Evolutionary conservation across 2,329 filamentous ascomycete species (phyloP), one percentile per base, ranked within the genome.

Genomic region (Colletotrichum sublineola): DNA sequence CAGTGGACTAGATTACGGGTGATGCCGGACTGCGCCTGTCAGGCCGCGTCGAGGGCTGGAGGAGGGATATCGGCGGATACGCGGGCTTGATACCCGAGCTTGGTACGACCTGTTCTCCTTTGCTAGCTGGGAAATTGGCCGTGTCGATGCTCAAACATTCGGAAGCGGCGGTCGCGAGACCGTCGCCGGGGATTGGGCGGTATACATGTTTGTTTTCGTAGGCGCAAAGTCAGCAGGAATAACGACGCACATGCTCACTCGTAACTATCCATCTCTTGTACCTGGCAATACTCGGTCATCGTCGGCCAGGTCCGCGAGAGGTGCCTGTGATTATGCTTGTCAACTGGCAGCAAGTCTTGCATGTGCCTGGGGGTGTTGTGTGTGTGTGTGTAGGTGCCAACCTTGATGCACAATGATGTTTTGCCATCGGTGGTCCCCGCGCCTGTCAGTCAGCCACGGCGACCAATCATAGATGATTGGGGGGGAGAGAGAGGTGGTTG

Each of bases 211-310:
- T 44, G 5, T 18, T 42, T 15, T 33, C 52, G 66, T 63, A 61
- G 65, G 66, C 66, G 60, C 48, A 72, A 60, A 69, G 55, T 58
- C 40, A 46, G 60, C 33, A 61, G 60, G 46, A 61, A 72, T 69
- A 68, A 64, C 60, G 69, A 72, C 24, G 60, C 53, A 69, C 24
- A 72, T 72, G 69, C 55, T 69, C 50, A 42, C 48, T 69, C 50
- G n/a, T 29, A 56, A 64, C 42, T 24, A 56, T 12, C 3, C 6
- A 55, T 46, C 18, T 12, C 24, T 53, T 48, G 5, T 2, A 15
- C 3, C 40, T 44, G 9, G 15, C 9, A 18, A 12, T 2, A 15
- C 29, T 5, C 0, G 15, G n/a, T 15, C 36, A 9, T 6, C 12
- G 14, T 42, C n/a, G 14, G 7, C n/a, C 36, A 42, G 40, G 7